Percentiles rank a stretch among this genome's conserved stretches.
Evolutionary conservation across 2,329 filamentous ascomycete species (phyloP).

Genomic region (Dothideomycetidae sp.): DNA sequence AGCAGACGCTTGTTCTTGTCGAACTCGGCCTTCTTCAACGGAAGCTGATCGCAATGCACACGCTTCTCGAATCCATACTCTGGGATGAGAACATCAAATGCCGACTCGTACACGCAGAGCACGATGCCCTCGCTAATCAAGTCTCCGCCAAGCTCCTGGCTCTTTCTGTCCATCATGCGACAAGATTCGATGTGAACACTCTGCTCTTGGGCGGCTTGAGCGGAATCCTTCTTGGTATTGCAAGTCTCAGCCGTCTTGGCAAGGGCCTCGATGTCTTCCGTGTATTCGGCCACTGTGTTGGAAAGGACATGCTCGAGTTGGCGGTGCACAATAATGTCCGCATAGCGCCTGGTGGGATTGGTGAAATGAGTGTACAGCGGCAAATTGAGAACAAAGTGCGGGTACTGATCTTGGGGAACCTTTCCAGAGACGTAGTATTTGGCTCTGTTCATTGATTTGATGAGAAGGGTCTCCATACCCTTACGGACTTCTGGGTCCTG

Average conservation of each 20-base stretch:
- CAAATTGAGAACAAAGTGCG: slow-evolving; percentile 84
- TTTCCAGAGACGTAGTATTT: slow-evolving; percentile 87
- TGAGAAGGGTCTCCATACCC: slow-evolving; percentile 90
- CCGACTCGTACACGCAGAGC: slow-evolving; percentile 93
- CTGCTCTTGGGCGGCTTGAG: slow-evolving; percentile 93
- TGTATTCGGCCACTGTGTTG: slow-evolving; percentile 68
- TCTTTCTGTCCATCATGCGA: slow-evolving; percentile 85
- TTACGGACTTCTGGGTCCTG: slow-evolving; percentile 80
- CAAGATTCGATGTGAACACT: slow-evolving; percentile 98
- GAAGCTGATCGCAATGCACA: slow-evolving; percentile 95
- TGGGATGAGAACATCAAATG: slow-evolving; percentile 93
- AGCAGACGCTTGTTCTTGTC: slow-evolving; percentile 89
- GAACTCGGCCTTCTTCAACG: slow-evolving; percentile 97
- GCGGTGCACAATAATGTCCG: slow-evolving; percentile 87
- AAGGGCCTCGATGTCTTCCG: slow-evolving; percentile 73
- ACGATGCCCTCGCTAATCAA: slow-evolving; percentile 93
- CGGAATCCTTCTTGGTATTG: slow-evolving; percentile 98
- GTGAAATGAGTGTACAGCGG: slow-evolving; percentile 97
- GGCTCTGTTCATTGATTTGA: slow-evolving; percentile 91
- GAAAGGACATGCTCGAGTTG: slow-evolving; percentile 71
- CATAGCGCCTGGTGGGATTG: slow-evolving; percentile 84
- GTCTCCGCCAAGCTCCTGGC: slow-evolving; percentile 74
- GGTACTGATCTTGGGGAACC: slow-evolving; percentile 59
- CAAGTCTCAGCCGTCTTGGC: slow-evolving; percentile 88
- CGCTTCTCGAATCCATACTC: slow-evolving; percentile 99